Base-by-base conservation (phyloP, 257 asterid species). In the Fraxinus americana region DNA sequence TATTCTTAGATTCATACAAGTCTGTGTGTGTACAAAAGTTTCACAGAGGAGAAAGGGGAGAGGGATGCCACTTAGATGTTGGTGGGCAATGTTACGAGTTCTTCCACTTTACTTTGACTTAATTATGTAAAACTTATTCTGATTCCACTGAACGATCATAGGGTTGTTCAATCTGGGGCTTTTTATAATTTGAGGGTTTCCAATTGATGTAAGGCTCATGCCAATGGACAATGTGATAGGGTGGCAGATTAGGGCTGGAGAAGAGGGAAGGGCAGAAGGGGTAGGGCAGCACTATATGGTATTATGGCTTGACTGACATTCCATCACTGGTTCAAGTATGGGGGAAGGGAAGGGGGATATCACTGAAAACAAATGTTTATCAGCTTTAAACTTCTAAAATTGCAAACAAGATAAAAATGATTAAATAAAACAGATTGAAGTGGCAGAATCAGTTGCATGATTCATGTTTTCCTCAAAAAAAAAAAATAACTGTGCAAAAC, bases 151-250 rank as follows among this genome's bases (percentile, higher is more conserved):
- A 48, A 16, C 4, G 8, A 48, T 14, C n/a, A 1, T 48, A 13
- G 7, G 57, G 14, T 13, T 4, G 54, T 45, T 45, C n/a, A 69
- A 7, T 8, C 13, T 75, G 11, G 73, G n/a, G 36, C 43, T 38
- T 13, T 67, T 52, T 65, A 34, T 61, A 61, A 68, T 63, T 83
- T 54, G 12, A 29, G 75, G 30, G 75, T 16, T 35, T 68, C 61
- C 30, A 74, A 23, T 12, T 25, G 61, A 38, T 76, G 78, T 43
- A 48, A 48, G 57, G 57, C 57, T 16, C n/a, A 16, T 63, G 48
- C 52, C 71, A 48, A 43, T 75, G 13, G 65, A 45, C 25, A 82
- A 61, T 36, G 71, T 78, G 77, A 36, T 13, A 10, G 71, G 52
- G 16, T 41, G 12, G 6, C 34, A 59, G 73, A 69, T 38, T 38